These are phyloP conservation scores for Kurtzmaniella cleridarum DNA, from an alignment of 805 yeast species.

Conservation along the genomic window DNA sequence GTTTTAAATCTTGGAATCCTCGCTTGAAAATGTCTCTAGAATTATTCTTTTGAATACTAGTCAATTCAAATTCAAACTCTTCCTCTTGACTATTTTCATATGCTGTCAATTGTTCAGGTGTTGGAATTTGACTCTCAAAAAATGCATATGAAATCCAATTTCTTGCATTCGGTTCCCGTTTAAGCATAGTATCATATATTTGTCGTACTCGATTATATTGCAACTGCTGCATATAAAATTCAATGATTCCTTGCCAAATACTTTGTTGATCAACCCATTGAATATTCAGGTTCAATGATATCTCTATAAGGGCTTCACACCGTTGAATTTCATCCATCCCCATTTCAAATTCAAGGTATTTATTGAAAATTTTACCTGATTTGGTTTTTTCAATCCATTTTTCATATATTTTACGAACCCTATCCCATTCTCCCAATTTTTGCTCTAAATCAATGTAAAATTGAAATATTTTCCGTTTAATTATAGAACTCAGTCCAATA, in stretches of 20 bases:
- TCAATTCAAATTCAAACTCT: slow-evolving; percentile 48
- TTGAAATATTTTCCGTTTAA: slow-evolving; percentile 53
- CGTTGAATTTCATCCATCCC: slow-evolving; percentile 65
- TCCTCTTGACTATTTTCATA: slow-evolving; percentile 41
- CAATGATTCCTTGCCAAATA: slow-evolving; percentile 37
- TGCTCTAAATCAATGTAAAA: slow-evolving; percentile 67
- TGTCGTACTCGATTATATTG: slow-evolving; percentile 52
- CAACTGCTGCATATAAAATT: slow-evolving; percentile 55
- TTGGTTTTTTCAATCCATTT: slow-evolving; percentile 46
- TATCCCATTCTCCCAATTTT: slow-evolving; percentile 68
- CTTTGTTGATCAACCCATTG: slow-evolving; percentile 13
- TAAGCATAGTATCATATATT: slow-evolving; percentile 39
- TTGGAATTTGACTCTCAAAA: slow-evolving; percentile 65
- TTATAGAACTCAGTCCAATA: slow-evolving; percentile 48
- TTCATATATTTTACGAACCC: slow-evolving; percentile 70
- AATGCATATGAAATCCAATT: slow-evolving; percentile 64
- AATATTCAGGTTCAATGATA: slow-evolving; percentile 37
- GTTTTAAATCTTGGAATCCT: slow-evolving; percentile 40
- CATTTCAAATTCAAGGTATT: slow-evolving; percentile 65
- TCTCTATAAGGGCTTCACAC: slow-evolving; percentile 54
- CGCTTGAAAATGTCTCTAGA: slow-evolving; percentile 54
- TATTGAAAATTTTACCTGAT: slow-evolving; percentile 43
- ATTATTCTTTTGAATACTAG: slow-evolving; percentile 43
- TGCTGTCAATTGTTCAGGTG: slow-evolving; percentile 42
- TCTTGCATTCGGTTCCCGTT: slow-evolving; percentile 14